Conservation (phyloP, 2,329 filamentous ascomycete species). For the Fusarium mexicanum region DNA sequence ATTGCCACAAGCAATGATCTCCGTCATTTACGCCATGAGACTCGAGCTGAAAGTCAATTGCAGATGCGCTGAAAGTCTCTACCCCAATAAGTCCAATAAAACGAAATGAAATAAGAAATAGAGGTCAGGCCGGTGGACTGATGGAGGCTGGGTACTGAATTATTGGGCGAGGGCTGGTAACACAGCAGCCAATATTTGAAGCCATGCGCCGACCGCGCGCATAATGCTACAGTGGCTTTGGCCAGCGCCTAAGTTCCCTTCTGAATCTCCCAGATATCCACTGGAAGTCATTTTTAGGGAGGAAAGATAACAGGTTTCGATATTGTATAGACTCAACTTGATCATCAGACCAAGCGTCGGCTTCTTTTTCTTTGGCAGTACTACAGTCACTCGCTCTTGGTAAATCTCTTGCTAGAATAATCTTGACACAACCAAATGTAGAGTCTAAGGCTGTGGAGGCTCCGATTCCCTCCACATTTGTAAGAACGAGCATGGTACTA, state of each 20-base stretch:
- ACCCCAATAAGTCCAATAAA: background rate
- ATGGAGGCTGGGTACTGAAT: fast-evolving
- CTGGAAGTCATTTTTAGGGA: no score
- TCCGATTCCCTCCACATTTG: no score
- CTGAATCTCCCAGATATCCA: fast-evolving
- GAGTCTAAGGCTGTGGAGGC: background rate
- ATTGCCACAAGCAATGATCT: background rate
- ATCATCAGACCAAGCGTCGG: background rate
- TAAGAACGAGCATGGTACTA: background rate
- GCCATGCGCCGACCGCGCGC: background rate
- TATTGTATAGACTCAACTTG: background rate
- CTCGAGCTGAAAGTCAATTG: fast-evolving
- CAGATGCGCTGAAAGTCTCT: no score
- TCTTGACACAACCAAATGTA: no score
- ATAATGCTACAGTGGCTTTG: fast-evolving
- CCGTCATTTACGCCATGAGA: background rate
- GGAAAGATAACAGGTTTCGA: background rate
- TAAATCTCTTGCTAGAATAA: no score
- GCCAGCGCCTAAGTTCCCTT: fast-evolving
- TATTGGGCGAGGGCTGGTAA: background rate
- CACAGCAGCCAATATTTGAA: background rate
- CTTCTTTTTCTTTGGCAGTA: background rate
- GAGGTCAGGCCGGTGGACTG: background rate
- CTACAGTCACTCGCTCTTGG: background rate
- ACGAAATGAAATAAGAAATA: no score